Base-by-base conservation (phyloP, 257 asterid species). In the Solanum clarkiae region DNA sequence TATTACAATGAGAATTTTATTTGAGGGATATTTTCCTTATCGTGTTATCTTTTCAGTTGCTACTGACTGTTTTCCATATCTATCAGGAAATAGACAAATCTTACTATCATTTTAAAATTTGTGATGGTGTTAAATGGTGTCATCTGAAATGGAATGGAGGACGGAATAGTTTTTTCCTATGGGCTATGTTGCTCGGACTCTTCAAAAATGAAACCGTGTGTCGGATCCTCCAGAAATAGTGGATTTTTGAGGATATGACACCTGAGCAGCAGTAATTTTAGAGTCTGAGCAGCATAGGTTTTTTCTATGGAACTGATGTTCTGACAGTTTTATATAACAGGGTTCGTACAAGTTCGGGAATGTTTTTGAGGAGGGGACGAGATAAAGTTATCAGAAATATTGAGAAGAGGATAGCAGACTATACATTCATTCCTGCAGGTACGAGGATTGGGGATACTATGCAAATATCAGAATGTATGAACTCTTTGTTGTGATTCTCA, bases 281-380 rank as follows among this genome's bases (percentile, higher is more conserved):
- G 70, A 24, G 40, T 24, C 42, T 5, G 42, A 63, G 7, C 42
- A 24, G 24, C 42, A 12, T 0, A 63, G 40, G 20, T 26, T 68
- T 53, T 51, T 79, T 26, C 24, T 26, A 24, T 53, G 15, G 26
- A 51, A 26, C 42, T 18, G 26, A 79, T 53, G 85, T 80, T 84
- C 86, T 72, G 45, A 84, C 55, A 13, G 10, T 79, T n/a, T 82
- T 44, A 55, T 82, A 26, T 90, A 86, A 51, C 88, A 96, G 98
- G 94, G 97, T 91, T 59, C 99, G 99, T 22, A 96, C 98, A 80
- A 96, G 95, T 85, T 91, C 93, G 18, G 97, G 97, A 70, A 92
- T 88, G 92, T 94, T 92, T 88, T 88, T 95, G 84, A 87, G 87
- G 82, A 92, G 96, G 86, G 97, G 95, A 32, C 86, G 90, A 62